phyloP scores from a whole-genome alignment of 2,329 filamentous ascomycete genomes.

The Pseudogymnoascus sp. region DNA sequence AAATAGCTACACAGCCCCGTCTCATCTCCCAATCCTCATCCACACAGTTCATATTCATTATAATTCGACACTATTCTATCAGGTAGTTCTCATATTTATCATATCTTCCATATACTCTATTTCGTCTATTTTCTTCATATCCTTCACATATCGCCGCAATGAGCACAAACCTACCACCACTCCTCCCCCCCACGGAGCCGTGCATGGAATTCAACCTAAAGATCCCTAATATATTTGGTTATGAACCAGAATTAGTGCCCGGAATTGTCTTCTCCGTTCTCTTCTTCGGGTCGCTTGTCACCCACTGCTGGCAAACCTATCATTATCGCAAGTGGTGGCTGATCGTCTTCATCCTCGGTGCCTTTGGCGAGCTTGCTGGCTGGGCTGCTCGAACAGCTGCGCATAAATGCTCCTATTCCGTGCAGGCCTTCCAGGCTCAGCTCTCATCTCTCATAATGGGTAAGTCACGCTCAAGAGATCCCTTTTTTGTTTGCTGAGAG shows the following conservation, averaged over 20 bases:
- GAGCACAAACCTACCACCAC: background rate
- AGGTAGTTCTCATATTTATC: background rate
- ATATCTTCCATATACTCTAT: background rate
- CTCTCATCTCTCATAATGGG: constrained; percentile 38
- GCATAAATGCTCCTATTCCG: constrained; percentile 25
- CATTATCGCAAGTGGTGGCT: constrained; percentile 42
- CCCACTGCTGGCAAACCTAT: constrained; percentile 36
- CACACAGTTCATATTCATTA: background rate
- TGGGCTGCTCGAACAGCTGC: constrained; percentile 28
- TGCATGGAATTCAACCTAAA: background rate
- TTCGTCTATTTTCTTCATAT: background rate
- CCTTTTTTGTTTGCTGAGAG: background rate
- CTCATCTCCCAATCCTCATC: background rate
- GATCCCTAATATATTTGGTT: constrained; percentile 15
- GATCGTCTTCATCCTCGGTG: constrained; percentile 38
- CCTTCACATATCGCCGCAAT: background rate
- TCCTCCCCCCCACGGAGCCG: background rate
- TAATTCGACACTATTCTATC: background rate
- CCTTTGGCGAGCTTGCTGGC: constrained; percentile 33
- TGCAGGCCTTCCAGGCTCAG: constrained; percentile 31
- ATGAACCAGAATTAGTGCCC: constrained; percentile 17
- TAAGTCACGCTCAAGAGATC: constrained; percentile 28
- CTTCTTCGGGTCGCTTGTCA: constrained; percentile 35
- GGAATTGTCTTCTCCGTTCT: constrained; percentile 40
- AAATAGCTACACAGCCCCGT: background rate